A percentile compares a stretch with the other conserved stretches of the same genome.
Conservation (phyloP, 1,284 basidiomycete genomes). For the Golubevia pallescens region DNA sequence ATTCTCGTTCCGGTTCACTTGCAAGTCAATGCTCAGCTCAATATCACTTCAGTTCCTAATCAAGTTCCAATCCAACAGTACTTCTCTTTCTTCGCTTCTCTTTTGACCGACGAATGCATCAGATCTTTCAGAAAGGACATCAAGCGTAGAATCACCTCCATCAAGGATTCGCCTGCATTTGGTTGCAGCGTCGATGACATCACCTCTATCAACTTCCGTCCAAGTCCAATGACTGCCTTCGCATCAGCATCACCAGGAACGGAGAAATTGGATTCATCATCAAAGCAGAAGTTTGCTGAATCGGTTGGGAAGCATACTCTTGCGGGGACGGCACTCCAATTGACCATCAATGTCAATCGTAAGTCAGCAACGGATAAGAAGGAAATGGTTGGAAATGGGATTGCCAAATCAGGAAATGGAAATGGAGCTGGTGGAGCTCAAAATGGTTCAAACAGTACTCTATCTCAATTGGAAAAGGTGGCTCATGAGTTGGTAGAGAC, state of each 20-base stretch:
- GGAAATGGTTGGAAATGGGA: neutral
- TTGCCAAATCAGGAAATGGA: neutral
- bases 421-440: neutral
- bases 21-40: neutral
- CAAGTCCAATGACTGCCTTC: neutral
- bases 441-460: neutral
- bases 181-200: neutral
- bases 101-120: neutral
- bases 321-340: no score
- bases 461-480: neutral
- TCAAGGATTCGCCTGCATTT: neutral
- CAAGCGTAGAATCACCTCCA: neutral
- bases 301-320: neutral
- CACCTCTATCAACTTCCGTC: neutral
- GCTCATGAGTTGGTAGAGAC: neutral
- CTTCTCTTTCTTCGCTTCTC: neutral
- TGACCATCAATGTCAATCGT: neutral
- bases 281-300: neutral
- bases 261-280: neutral
- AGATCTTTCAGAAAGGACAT: neutral
- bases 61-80: neutral
- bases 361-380: neutral
- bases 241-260: no score
- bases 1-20: neutral
- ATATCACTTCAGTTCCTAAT: neutral